A percentile compares a stretch with the other conserved stretches of the same genome.
phyloP scores from a whole-genome alignment of 2,329 filamentous ascomycete species.

The Aspergillus tamarii region DNA sequence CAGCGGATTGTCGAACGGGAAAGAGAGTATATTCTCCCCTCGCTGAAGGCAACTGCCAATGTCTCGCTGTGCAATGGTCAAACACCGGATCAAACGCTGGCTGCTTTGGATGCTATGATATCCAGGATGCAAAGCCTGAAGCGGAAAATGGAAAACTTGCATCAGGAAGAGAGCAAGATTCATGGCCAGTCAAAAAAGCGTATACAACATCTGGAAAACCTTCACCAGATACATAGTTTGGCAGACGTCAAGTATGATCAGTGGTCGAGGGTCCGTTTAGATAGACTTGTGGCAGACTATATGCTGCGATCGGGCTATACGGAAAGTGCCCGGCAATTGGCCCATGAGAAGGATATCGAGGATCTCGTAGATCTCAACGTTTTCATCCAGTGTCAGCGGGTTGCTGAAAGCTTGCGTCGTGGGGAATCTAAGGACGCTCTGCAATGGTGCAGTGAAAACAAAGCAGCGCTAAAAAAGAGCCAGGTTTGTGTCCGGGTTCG shows the following conservation, averaged over 20 bases:
- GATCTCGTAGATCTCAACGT: constrained; percentile 87
- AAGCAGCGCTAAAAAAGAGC: constrained; percentile 86
- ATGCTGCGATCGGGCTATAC: constrained; percentile 81
- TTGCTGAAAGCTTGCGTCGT: constrained; percentile 71
- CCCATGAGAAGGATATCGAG: constrained; percentile 73
- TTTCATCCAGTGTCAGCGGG: constrained; percentile 78
- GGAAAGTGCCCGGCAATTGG: constrained; percentile 74
- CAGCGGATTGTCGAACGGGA: constrained; percentile 53
- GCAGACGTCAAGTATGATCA: constrained; percentile 92
- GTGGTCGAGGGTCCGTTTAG: constrained; percentile 81
- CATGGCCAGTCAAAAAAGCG: constrained; percentile 76
- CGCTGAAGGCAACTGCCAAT: constrained; percentile 59
- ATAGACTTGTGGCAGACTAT: constrained; percentile 90
- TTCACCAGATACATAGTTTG: constrained; percentile 78
- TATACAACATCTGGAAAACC: constrained; percentile 76
- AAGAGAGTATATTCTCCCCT: constrained; percentile 49
- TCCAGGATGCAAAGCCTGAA: constrained; percentile 82
- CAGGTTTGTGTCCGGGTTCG: constrained; percentile 58
- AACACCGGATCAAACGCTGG: constrained; percentile 71
- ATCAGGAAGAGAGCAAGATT: constrained; percentile 77
- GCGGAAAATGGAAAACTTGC: constrained; percentile 76
- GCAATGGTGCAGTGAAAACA: constrained; percentile 90
- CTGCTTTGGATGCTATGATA: constrained; percentile 82
- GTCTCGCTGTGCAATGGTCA: constrained; percentile 66
- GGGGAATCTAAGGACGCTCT: constrained; percentile 78